A percentile compares a stretch with the other conserved stretches of the same genome.
Conservation (phyloP, 805 yeast species). For the Cyberlindnera euphorbiae region DNA sequence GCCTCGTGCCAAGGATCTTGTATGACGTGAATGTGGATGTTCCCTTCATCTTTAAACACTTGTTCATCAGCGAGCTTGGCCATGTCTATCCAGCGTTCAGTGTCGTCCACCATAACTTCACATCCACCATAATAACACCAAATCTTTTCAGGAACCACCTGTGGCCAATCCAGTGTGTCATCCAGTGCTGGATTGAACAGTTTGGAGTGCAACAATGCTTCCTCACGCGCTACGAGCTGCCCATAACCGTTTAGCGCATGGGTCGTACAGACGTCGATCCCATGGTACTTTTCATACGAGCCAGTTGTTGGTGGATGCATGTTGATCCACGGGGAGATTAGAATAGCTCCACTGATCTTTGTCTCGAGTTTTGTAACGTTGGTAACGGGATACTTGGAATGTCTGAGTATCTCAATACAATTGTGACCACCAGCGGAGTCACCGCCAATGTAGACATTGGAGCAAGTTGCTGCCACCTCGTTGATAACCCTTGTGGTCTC, state of each 20-base stretch:
- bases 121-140: slow-evolving; percentile 6
- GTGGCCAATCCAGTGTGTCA: slow-evolving; percentile 4
- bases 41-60: slow-evolving; percentile 3
- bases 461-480: slow-evolving; percentile 11
- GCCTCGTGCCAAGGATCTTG: slow-evolving; percentile 4
- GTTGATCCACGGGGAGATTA: slow-evolving; percentile 19
- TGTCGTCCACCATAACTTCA: slow-evolving; percentile 8
- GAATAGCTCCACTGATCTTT: slow-evolving; percentile 5
- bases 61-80: slow-evolving; percentile 3
- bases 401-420: slow-evolving; percentile 16
- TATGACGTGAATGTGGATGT: slow-evolving; percentile 5
- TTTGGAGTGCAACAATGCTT: slow-evolving; percentile 1
- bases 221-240: neutral
- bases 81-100: slow-evolving; percentile 4
- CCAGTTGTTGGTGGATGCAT: slow-evolving; percentile 8
- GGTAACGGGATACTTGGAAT: slow-evolving; percentile 3
- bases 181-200: slow-evolving; percentile 6
- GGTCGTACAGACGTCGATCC: slow-evolving; percentile 5
- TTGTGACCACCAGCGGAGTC: slow-evolving; percentile 32
- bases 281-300: slow-evolving; percentile 4
- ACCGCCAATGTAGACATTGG: slow-evolving; percentile 23
- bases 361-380: slow-evolving; percentile 1
- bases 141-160: slow-evolving; percentile 3
- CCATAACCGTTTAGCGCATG: slow-evolving; percentile 5
- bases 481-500: slow-evolving; percentile 20